Conservation (phyloP, 441 rosid genomes). For the Monsonia emarginata region DNA sequence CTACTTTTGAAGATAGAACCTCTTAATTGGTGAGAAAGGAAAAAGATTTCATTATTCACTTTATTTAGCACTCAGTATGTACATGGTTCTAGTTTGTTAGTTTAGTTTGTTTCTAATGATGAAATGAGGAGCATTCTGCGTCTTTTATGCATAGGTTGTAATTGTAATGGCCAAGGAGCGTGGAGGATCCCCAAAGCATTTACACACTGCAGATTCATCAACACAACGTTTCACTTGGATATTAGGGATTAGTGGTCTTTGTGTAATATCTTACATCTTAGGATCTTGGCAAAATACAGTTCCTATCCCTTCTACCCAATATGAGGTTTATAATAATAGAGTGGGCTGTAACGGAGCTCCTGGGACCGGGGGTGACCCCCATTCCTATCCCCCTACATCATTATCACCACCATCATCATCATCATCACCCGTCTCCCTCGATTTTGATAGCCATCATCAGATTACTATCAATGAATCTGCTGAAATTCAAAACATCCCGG, state of each 20-base stretch:
- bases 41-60: too few relatives aligned
- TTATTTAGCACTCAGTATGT: too few relatives aligned
- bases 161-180: slow-evolving; percentile 57
- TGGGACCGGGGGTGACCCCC: slow-evolving; percentile 15
- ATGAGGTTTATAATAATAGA: slow-evolving; percentile 30
- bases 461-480: background rate
- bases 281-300: slow-evolving; percentile 70
- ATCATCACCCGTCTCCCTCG: background rate
- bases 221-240: slow-evolving; percentile 65
- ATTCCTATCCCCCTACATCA: too few relatives aligned
- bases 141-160: background rate
- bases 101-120: too few relatives aligned
- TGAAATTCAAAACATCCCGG: background rate
- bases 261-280: slow-evolving; percentile 59
- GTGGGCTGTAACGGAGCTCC: slow-evolving; percentile 34
- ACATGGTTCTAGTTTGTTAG: too few relatives aligned
- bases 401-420: too few relatives aligned
- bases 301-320: slow-evolving; percentile 26
- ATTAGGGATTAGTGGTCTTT: slow-evolving; percentile 64
- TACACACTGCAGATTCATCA: slow-evolving; percentile 38
- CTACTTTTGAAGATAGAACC: too few relatives aligned
- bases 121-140: background rate
- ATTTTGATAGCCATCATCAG: background rate
- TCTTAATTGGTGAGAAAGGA: too few relatives aligned
- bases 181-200: slow-evolving; percentile 48